Conservation (phyloP, 345 rosid species). For the Hibiscus mutabilis region DNA sequence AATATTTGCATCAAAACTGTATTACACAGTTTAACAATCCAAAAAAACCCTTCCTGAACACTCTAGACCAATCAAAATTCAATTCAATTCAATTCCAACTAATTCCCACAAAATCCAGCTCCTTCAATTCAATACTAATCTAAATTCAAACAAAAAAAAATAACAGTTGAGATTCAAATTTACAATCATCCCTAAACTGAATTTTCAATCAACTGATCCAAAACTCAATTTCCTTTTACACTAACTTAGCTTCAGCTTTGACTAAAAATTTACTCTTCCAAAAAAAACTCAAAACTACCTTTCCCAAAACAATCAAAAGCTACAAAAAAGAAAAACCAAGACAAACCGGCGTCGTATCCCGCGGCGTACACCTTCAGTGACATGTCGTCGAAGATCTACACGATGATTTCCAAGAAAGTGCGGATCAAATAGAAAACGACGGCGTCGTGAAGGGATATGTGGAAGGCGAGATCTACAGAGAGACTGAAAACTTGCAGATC, state of each 20-base stretch:
- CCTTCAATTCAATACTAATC: background rate
- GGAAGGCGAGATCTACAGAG: background rate
- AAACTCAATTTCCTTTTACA: background rate
- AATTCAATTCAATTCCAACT: slow-evolving; percentile 5
- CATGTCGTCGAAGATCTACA: slow-evolving; percentile 1
- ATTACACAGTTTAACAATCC: background rate
- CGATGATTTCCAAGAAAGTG: background rate
- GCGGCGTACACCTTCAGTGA: background rate
- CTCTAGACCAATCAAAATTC: background rate
- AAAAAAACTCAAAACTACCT: background rate
- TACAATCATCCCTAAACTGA: background rate
- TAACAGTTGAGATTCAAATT: slow-evolving; percentile 6
- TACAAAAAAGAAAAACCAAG: background rate
- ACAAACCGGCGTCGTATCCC: background rate
- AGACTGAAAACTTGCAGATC: slow-evolving; percentile 5
- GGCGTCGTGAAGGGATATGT: background rate
- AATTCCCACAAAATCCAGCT: background rate
- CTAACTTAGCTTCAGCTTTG: background rate
- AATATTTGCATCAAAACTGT: background rate
- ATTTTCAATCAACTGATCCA: background rate
- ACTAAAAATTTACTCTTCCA: background rate
- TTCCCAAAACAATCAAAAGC: background rate
- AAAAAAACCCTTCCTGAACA: background rate
- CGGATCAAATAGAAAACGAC: background rate
- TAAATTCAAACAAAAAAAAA: background rate